Conservation (phyloP, 2,329 filamentous ascomycete genomes). For the Shiraia sp. region DNA sequence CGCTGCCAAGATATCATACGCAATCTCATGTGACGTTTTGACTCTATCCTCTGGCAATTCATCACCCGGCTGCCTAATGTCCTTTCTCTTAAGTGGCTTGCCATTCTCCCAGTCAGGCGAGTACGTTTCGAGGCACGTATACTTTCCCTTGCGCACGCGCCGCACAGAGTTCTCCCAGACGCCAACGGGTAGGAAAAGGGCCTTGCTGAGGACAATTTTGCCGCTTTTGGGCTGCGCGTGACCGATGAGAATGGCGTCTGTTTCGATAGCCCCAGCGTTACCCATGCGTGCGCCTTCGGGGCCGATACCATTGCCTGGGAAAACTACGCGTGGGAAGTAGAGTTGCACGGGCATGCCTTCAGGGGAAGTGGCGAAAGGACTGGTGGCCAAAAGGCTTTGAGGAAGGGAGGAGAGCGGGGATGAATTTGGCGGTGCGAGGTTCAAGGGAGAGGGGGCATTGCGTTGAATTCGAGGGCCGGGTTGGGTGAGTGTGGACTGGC, state of each 20-base stretch:
- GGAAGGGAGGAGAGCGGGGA: conserved; percentile 12
- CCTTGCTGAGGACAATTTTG: conserved; percentile 17
- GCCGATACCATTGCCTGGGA: conserved; percentile 12
- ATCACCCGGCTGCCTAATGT: not conserved
- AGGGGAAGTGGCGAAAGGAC: conserved; percentile 10
- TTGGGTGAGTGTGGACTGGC: not conserved
- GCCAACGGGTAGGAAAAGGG: conserved; percentile 28
- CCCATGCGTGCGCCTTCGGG: conserved; percentile 8
- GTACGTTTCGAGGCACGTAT: conserved; percentile 30
- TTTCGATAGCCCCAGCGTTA: conserved; percentile 12
- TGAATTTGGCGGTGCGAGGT: conserved; percentile 3
- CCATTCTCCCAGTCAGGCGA: not conserved
- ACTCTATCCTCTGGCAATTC: not conserved
- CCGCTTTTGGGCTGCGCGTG: conserved; percentile 12
- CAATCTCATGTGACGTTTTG: conserved; percentile 13
- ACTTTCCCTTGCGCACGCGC: conserved; percentile 13
- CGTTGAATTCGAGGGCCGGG: conserved; percentile 16
- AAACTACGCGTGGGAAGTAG: conserved; percentile 28
- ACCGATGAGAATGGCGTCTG: conserved; percentile 37
- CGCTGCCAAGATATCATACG: conserved; percentile 24
- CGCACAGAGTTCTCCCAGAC: conserved; percentile 23
- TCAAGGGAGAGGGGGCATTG: conserved; percentile 13
- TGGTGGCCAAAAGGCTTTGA: conserved; percentile 15
- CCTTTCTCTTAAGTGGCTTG: conserved; percentile 1
- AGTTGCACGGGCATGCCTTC: conserved; percentile 30